Evolutionary conservation across 257 asterid species (phyloP).

Genomic region (Solanum sejunctum): DNA sequence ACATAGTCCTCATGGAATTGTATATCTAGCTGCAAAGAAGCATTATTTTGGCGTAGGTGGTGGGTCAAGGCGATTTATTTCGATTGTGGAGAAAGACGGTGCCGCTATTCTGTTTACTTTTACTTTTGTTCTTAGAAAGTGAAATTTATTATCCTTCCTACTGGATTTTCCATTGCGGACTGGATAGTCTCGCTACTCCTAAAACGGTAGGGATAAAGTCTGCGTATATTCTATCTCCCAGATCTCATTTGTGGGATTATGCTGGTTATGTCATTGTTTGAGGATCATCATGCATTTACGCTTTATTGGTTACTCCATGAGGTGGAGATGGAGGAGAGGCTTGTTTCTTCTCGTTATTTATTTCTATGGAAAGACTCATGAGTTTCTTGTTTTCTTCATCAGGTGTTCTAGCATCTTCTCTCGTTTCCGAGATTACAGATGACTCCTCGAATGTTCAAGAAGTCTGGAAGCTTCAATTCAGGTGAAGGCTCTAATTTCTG

Average conservation of each 20-base stretch:
- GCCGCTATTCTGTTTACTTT: not conserved
- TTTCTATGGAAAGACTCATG: not conserved
- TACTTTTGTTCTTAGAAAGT: not conserved
- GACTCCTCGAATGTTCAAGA: constrained; percentile 92
- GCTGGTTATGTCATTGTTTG: not conserved
- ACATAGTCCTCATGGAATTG: constrained; percentile 46
- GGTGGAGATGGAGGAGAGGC: not conserved
- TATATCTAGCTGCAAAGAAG: constrained; percentile 95
- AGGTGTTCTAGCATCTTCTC: constrained; percentile 49
- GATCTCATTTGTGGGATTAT: not conserved
- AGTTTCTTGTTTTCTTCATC: not conserved
- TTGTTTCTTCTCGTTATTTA: not conserved
- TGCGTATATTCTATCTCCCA: not conserved
- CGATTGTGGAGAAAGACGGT: constrained; percentile 77
- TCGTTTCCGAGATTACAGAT: constrained; percentile 73
- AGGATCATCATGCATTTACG: not conserved
- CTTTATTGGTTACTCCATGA: not conserved
- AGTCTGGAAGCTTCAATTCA: constrained; percentile 70
- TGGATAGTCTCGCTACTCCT: not conserved
- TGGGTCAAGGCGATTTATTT: constrained; percentile 76
- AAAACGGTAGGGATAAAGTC: not conserved
- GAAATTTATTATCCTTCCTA: not conserved
- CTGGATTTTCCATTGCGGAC: not conserved
- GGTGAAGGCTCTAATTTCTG: constrained; percentile 11
- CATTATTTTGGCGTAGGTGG: constrained; percentile 97